A percentile compares a stretch with the other conserved stretches of the same genome.
Evolutionary conservation across 495 filamentous ascomycete species (phyloP).

Genomic region (Daldinia loculata): DNA sequence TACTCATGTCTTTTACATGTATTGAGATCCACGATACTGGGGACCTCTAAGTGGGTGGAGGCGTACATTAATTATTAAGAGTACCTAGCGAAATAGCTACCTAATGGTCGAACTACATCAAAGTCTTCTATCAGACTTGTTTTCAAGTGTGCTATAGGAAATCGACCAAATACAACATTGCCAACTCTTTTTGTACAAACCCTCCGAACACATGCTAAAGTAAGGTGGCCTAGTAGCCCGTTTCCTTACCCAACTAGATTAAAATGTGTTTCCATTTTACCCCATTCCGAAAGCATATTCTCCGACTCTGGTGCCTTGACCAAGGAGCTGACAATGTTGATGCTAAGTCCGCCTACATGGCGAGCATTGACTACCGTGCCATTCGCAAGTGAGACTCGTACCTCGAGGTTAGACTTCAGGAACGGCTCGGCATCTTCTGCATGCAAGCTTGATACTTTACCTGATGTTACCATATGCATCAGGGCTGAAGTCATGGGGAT

Average conservation of each 20-base stretch:
- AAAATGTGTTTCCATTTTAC: conserved; percentile 42
- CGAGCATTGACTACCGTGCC: conserved; percentile 34
- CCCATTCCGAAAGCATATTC: conserved; percentile 56
- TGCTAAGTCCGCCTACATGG: conserved; percentile 45
- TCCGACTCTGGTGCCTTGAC: conserved; percentile 51
- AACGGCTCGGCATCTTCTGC: conserved; percentile 53
- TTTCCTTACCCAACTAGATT: conserved; percentile 39
- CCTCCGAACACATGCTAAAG: conserved; percentile 19
- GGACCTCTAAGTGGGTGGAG: neutral
- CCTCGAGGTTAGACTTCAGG: conserved; percentile 55
- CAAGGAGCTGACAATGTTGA: conserved; percentile 54
- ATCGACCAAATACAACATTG: conserved; percentile 36
- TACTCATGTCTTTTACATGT: too few species aligned
- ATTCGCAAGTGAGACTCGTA: conserved; percentile 48
- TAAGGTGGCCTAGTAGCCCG: neutral
- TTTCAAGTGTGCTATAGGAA: conserved; percentile 37
- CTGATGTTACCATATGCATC: conserved; percentile 50
- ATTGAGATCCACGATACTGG: too few species aligned
- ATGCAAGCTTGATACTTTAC: conserved; percentile 53
- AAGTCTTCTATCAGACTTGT: conserved; percentile 19
- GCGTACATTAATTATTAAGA: conserved; percentile 31
- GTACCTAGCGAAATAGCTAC: conserved; percentile 10
- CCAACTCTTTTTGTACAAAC: conserved; percentile 17
- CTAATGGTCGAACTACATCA: conserved; percentile 25
- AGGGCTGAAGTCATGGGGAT: conserved; percentile 66